Evolutionary conservation across 768 basidiomycete genomes (phyloP), one percentile per base, ranked within the genome.

Genomic region (Termitomyces heimii): DNA sequence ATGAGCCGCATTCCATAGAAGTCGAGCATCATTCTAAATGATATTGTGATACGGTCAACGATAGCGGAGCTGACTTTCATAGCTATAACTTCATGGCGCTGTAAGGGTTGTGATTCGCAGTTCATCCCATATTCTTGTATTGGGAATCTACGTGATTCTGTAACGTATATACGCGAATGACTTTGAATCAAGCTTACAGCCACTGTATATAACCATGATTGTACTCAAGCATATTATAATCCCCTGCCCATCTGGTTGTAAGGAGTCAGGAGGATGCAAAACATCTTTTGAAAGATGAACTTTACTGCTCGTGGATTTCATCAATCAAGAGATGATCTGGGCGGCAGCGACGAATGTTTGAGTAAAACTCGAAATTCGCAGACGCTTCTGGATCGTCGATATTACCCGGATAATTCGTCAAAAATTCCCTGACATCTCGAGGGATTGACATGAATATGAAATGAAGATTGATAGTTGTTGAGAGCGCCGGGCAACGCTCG

Each of bases 201-300:
- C 89, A 91, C 65, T 91, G 89, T 44, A 91, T 86, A 67, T 80
- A 90, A 1, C 82, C 84, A 64, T 91, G 89, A 56, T 83, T 83
- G 60, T 73, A 68, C 67, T 92, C 89, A 31, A 92, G 73, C 59
- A 74, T 80, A 31, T 70, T 65, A 61, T 85, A 86, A 63, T 89
- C 77, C 5, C 82, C 82, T 54, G 76, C 63, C 86, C 87, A 91
- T 62, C 88, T 89, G 53, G 34, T 22, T 31, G 54, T 39, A n/a
- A 43, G n/a, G 18, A 4, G 18, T 62, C 32, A 59, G 37, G 13
- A 31, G 22, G 60, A 49, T 26, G 42, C 28, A 46, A 29, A 2
- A 12, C 16, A 46, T 34, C 29, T 26, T 28, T n/a, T 47, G 34
- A 34, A 42, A 34, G 57, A 18, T 14, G 54, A 49, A 60, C 76